Percentiles rank a stretch among this genome's conserved stretches.
phyloP scores from a whole-genome alignment of 805 yeast species.

The Hemisphaericaspora nanyangensis region DNA sequence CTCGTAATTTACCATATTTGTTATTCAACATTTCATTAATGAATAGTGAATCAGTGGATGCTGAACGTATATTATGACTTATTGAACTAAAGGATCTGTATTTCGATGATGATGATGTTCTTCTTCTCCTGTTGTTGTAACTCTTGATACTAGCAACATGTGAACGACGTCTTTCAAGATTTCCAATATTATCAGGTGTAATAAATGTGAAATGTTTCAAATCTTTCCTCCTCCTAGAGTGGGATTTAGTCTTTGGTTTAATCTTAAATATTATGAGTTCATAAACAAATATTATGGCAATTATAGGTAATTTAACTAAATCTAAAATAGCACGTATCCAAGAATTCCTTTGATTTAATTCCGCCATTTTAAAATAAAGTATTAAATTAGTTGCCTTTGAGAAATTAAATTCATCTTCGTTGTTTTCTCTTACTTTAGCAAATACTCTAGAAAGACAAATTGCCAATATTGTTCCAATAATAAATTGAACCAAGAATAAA shows the following conservation, averaged over 20 bases:
- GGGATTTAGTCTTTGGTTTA: conserved; percentile 9
- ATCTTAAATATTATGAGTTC: conserved; percentile 22
- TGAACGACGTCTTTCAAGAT: conserved; percentile 1
- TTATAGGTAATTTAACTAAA: conserved; percentile 34
- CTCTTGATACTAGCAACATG: conserved; percentile 8
- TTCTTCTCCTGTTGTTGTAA: conserved; percentile 7
- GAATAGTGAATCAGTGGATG: conserved; percentile 36
- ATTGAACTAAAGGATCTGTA: conserved; percentile 29
- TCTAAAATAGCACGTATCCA: conserved; percentile 15
- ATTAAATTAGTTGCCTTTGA: conserved; percentile 37
- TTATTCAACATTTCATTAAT: conserved; percentile 30
- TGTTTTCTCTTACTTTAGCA: conserved; percentile 27
- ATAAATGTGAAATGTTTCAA: conserved; percentile 38
- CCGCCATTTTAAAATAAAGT: conserved; percentile 32
- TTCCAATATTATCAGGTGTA: conserved; percentile 21
- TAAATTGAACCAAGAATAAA: conserved; percentile 51
- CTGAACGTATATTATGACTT: conserved; percentile 31
- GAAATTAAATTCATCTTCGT: conserved; percentile 38
- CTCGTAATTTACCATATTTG: conserved; percentile 28
- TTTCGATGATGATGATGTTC: no score
- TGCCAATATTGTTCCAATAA: conserved; percentile 51
- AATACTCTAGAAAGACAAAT: conserved; percentile 47
- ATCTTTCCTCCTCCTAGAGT: conserved; percentile 16
- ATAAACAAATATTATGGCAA: conserved; percentile 29
- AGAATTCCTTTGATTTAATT: conserved; percentile 11